phyloP scores from a whole-genome alignment of 208 protist species.

The Angomonas deanei region DNA sequence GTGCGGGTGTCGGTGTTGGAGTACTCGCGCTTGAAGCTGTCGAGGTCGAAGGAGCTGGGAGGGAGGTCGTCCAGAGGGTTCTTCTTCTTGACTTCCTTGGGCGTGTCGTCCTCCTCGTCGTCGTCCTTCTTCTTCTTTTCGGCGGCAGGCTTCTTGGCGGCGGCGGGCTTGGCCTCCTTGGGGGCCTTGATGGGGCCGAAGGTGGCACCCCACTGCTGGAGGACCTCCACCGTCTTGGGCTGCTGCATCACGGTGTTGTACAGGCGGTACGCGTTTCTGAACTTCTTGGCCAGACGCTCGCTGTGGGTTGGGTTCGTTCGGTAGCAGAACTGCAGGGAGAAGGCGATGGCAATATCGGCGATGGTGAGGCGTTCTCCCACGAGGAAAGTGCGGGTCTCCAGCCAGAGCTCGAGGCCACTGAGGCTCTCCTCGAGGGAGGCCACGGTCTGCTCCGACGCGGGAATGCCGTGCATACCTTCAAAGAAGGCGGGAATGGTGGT shows the following conservation, averaged over 20 bases:
- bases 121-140: constrained; percentile 37
- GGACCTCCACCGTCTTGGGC: constrained; percentile 53
- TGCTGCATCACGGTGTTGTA: constrained; percentile 79
- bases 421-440: constrained; percentile 36
- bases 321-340: constrained; percentile 48
- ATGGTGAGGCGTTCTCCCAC: constrained; percentile 78
- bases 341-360: constrained; percentile 70
- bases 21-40: background rate
- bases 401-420: constrained; percentile 50
- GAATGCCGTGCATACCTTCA: constrained; percentile 13
- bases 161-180: constrained; percentile 18
- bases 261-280: constrained; percentile 43
- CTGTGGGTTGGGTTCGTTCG: constrained; percentile 26
- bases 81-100: constrained; percentile 61
- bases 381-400: constrained; percentile 79
- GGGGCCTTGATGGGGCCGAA: constrained; percentile 30
- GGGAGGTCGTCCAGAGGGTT: constrained; percentile 10
- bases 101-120: constrained; percentile 28
- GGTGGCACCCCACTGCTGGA: constrained; percentile 36
- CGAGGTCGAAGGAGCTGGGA: background rate
- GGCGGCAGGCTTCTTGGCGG: constrained; percentile 28
- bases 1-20: constrained; percentile 5
- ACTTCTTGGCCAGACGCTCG: constrained; percentile 51
- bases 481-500: constrained; percentile 21
- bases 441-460: constrained; percentile 19